Evolutionary conservation across 768 basidiomycete species (phyloP).

Genomic region (Rossbeevera mucosa): DNA sequence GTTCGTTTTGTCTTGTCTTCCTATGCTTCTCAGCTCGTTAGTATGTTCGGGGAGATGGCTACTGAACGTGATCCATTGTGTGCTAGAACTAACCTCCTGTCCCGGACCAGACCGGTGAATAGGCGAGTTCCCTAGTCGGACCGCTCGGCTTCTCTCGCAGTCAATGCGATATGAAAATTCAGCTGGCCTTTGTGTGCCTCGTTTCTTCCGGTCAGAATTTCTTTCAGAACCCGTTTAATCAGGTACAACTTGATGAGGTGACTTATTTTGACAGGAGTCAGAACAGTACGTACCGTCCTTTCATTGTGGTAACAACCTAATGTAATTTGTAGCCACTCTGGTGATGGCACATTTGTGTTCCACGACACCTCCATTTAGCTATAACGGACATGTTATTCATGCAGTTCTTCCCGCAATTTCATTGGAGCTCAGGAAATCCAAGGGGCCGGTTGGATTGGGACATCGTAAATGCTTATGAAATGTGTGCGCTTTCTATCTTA

Average conservation of each 20-base stretch:
- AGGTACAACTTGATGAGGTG: slow-evolving; percentile 2
- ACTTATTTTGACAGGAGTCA: slow-evolving; percentile 32
- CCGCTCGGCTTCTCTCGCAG: slow-evolving; percentile 58
- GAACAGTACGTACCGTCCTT: slow-evolving; percentile 41
- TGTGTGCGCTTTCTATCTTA: neutral
- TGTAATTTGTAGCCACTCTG: slow-evolving; percentile 48
- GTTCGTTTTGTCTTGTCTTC: neutral
- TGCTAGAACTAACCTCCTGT: neutral
- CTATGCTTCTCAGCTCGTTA: neutral
- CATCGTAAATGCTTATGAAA: slow-evolving; percentile 45
- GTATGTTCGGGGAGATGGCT: slow-evolving; percentile 15
- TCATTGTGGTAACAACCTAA: slow-evolving; percentile 1
- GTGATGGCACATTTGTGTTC: slow-evolving; percentile 64
- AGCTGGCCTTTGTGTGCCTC: slow-evolving; percentile 70
- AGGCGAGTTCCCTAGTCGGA: slow-evolving; percentile 31
- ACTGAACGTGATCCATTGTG: slow-evolving; percentile 33
- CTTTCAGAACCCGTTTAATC: neutral
- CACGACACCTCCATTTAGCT: slow-evolving; percentile 1
- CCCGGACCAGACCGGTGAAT: neutral
- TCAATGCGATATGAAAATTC: slow-evolving; percentile 60
- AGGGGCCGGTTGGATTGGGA: slow-evolving; percentile 80
- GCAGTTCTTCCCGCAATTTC: slow-evolving; percentile 73
- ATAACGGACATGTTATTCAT: neutral
- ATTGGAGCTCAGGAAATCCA: slow-evolving; percentile 69
- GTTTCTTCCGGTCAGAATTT: slow-evolving; percentile 60